These are phyloP conservation scores for Xylaria flabelliformis DNA, from an alignment of 495 filamentous ascomycete species.

Conservation along the genomic window DNA sequence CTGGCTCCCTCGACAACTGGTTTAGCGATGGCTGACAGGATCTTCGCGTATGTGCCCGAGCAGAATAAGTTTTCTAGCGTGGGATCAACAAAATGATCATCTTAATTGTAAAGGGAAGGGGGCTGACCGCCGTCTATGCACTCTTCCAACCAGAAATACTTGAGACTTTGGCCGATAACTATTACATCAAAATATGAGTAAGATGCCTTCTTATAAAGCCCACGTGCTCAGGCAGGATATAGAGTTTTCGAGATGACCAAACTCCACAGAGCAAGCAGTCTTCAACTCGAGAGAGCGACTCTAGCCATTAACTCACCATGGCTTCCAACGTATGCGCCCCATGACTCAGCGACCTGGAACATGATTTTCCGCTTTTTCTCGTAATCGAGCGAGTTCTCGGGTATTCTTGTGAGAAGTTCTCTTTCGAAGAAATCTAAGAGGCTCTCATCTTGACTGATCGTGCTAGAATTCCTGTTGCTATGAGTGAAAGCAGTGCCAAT, in stretches of 20 bases:
- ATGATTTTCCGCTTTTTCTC: slow-evolving; percentile 59
- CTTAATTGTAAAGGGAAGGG: not conserved
- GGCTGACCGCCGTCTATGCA: slow-evolving; percentile 83
- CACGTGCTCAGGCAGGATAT: too few species aligned
- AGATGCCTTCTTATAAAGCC: not conserved
- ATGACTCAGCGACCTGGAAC: slow-evolving; percentile 72
- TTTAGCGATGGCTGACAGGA: slow-evolving; percentile 71
- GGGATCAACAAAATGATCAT: slow-evolving; percentile 12
- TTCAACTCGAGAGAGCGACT: not conserved
- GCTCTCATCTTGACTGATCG: slow-evolving; percentile 70
- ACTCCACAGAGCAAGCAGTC: not conserved
- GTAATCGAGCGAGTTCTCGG: slow-evolving; percentile 52
- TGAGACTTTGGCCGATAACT: slow-evolving; percentile 80
- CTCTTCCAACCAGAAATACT: slow-evolving; percentile 95
- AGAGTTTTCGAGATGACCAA: not conserved
- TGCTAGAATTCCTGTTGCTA: slow-evolving; percentile 69
- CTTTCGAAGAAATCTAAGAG: slow-evolving; percentile 79
- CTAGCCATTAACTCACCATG: slow-evolving; percentile 24
- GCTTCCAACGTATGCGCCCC: slow-evolving; percentile 90
- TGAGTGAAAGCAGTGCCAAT: slow-evolving; percentile 80
- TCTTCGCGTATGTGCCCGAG: slow-evolving; percentile 81
- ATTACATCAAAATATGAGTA: not conserved
- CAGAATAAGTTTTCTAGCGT: slow-evolving; percentile 82
- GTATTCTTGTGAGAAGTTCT: slow-evolving; percentile 60
- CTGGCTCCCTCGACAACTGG: slow-evolving; percentile 66